These are phyloP conservation scores for Carex parvula DNA, from an alignment of 176 grass and related monocot genomes.

Conservation along the genomic window DNA sequence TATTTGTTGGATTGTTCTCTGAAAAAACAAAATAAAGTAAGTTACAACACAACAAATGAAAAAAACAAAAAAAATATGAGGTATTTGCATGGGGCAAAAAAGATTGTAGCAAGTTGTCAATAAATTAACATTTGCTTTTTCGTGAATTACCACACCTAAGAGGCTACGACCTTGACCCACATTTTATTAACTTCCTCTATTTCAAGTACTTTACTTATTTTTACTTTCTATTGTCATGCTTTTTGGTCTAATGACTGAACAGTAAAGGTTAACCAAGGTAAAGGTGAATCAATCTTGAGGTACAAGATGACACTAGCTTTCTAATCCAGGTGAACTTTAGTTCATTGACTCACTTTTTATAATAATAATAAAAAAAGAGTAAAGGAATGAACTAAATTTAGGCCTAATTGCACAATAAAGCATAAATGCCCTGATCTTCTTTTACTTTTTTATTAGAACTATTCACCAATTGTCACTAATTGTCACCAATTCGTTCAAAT, in stretches of 20 bases:
- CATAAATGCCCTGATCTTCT: neutral
- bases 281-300: neutral
- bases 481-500: no score
- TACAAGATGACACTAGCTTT: neutral
- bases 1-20: constrained; percentile 80
- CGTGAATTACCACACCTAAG: neutral
- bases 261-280: neutral
- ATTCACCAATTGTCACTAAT: no score
- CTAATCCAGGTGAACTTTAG: neutral
- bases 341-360: neutral
- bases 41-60: neutral
- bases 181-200: neutral
- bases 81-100: neutral
- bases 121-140: neutral
- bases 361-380: no score
- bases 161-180: neutral
- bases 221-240: neutral
- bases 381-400: neutral
- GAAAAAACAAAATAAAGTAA: constrained; percentile 25
- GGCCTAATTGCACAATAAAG: neutral
- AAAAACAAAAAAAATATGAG: neutral
- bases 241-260: neutral
- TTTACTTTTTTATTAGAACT: no score
- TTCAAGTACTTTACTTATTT: neutral
- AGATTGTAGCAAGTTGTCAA: neutral